Conservation (phyloP, 2,329 filamentous ascomycete species). For the Penicillium polonicum region DNA sequence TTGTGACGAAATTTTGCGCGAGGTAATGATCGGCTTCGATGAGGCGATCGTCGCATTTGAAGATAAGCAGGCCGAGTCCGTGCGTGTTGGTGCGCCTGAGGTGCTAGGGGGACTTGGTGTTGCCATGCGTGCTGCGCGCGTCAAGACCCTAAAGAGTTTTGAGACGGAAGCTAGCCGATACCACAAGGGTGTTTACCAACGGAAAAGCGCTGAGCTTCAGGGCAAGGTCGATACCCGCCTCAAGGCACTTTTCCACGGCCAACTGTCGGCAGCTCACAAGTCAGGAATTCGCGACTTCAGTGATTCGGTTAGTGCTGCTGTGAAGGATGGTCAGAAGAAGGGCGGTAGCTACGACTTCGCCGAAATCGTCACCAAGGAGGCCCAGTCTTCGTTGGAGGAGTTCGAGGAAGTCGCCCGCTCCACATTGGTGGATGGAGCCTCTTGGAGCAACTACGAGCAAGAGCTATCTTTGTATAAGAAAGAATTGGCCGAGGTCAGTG, state of each 20-base stretch:
- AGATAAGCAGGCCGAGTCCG: conserved; percentile 74
- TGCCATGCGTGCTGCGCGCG: conserved; percentile 69
- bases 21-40: conserved; percentile 83
- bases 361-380: conserved; percentile 83
- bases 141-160: conserved; percentile 76
- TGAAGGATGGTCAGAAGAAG: conserved; percentile 91
- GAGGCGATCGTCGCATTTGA: conserved; percentile 78
- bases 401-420: conserved; percentile 76
- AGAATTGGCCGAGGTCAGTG: conserved; percentile 85
- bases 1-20: conserved; percentile 92
- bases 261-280: conserved; percentile 86
- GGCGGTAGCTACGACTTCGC: conserved; percentile 91
- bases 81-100: conserved; percentile 67
- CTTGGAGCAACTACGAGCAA: conserved; percentile 84
- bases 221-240: conserved; percentile 83
- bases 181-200: conserved; percentile 89
- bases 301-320: conserved; percentile 79
- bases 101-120: conserved; percentile 74
- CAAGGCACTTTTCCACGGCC: conserved; percentile 84
- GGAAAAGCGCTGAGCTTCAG: conserved; percentile 82
- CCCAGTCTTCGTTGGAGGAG: conserved; percentile 68
- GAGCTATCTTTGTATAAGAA: conserved; percentile 80
- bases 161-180: conserved; percentile 89
- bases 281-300: conserved; percentile 78
- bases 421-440: conserved; percentile 72